These are phyloP conservation scores for Bruguiera parviflora DNA, from an alignment of 345 rosid genomes.

Conservation along the genomic window DNA sequence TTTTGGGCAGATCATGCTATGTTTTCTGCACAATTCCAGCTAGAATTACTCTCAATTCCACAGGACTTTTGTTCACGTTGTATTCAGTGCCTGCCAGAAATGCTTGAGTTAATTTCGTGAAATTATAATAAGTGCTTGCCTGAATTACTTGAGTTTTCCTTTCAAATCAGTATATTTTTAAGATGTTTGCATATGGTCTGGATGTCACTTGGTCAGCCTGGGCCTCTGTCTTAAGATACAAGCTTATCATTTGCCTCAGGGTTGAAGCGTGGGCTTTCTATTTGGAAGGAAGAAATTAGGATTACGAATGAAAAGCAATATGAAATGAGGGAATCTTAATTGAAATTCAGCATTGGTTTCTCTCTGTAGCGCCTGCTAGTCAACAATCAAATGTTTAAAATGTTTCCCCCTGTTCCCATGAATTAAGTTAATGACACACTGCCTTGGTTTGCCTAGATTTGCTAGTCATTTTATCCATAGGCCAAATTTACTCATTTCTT, in stretches of 20 bases:
- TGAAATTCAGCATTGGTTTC: no score
- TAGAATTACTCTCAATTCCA: background rate
- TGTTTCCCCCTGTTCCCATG: no score
- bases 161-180: background rate
- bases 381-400: no score
- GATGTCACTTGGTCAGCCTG: background rate
- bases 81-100: no score
- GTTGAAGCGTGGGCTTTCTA: background rate
- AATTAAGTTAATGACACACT: no score
- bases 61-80: background rate
- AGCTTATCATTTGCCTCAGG: background rate
- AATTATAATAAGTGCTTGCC: background rate
- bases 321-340: no score
- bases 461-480: no score
- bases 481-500: no score
- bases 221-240: background rate
- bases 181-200: background rate
- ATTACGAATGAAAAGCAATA: background rate
- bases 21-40: background rate
- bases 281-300: background rate
- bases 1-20: constrained; percentile 21
- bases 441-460: no score
- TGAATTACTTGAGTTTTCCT: background rate
- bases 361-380: no score
- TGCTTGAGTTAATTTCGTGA: no score